Conservation (phyloP, 2,329 filamentous ascomycete species). For the Penicillium palitans region DNA sequence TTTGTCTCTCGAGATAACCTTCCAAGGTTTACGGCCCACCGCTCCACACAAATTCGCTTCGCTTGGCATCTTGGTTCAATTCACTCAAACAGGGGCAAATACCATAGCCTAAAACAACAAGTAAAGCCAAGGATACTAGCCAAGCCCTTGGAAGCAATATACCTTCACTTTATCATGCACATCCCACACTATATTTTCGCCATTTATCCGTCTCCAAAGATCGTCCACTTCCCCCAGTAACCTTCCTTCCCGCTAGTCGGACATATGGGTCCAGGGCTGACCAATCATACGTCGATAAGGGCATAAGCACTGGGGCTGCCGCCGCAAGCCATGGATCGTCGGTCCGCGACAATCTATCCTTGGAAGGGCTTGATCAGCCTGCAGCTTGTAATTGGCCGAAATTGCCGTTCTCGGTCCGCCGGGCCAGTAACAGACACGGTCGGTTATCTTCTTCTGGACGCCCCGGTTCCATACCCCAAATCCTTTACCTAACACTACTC, state of each 20-base stretch:
- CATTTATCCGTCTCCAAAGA: neutral
- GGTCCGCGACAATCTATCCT: constrained; percentile 5
- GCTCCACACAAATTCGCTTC: constrained; percentile 18
- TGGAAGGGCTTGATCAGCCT: neutral
- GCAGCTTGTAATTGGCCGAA: constrained; percentile 12
- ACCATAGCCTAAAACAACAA: neutral
- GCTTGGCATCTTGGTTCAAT: constrained; percentile 1
- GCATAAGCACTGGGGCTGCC: constrained; percentile 18
- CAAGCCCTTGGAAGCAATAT: neutral
- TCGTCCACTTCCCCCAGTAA: constrained; percentile 9
- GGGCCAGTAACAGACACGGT: constrained; percentile 12
- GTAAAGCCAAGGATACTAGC: neutral
- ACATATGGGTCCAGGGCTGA: neutral
- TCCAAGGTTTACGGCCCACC: constrained; percentile 12
- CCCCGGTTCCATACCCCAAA: constrained; percentile 18
- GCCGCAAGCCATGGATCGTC: constrained; percentile 9
- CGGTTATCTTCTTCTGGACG: constrained; percentile 13
- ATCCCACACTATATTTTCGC: neutral
- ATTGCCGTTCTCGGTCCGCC: constrained; percentile 15
- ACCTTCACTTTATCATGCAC: neutral
- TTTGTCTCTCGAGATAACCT: constrained; percentile 19
- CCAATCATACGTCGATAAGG: constrained; percentile 2
- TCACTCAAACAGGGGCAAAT: constrained; percentile 2
- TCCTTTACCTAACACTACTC: constrained; percentile 26
- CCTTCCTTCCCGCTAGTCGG: neutral